phyloP scores from a whole-genome alignment of 805 yeast species.

The Saccharomycopsis fodiens region DNA sequence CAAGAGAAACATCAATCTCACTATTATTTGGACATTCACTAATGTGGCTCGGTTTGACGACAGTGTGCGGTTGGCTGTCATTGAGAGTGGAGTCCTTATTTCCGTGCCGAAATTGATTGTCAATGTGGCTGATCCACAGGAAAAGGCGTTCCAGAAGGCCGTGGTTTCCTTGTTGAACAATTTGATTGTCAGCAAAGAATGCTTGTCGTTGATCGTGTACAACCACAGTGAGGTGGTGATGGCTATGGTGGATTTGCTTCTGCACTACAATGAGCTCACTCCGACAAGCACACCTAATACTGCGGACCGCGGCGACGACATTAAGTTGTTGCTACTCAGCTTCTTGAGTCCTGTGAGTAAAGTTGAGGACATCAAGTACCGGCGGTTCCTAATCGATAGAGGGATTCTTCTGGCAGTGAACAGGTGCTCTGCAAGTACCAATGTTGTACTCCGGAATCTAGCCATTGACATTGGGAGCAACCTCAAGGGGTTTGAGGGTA shows the following conservation, averaged over 20 bases:
- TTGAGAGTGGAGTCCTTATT: slow-evolving; percentile 12
- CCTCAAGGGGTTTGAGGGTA: slow-evolving; percentile 1
- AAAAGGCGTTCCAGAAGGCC: slow-evolving; percentile 17
- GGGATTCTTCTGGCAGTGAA: slow-evolving; percentile 6
- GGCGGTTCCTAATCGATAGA: slow-evolving; percentile 12
- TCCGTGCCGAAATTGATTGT: slow-evolving; percentile 13
- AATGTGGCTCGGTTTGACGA: slow-evolving; percentile 18
- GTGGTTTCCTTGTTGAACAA: slow-evolving; percentile 16
- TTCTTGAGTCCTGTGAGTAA: slow-evolving; percentile 10
- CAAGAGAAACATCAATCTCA: slow-evolving; percentile 11
- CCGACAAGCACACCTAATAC: not conserved
- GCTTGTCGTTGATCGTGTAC: slow-evolving; percentile 9
- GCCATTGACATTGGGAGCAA: slow-evolving; percentile 3
- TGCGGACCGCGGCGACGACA: slow-evolving; percentile 8
- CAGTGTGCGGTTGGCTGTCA: slow-evolving; percentile 5
- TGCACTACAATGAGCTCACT: slow-evolving; percentile 2
- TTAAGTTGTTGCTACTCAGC: slow-evolving; percentile 11
- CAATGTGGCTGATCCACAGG: slow-evolving; percentile 2
- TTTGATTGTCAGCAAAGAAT: slow-evolving; percentile 8
- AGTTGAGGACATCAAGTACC: slow-evolving; percentile 14
- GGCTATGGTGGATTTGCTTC: slow-evolving; percentile 3
- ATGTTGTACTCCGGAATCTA: slow-evolving; percentile 6
- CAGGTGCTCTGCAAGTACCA: slow-evolving; percentile 2
- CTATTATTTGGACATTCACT: slow-evolving; percentile 19
- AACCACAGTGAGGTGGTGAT: slow-evolving; percentile 11